A percentile compares a stretch with the other conserved stretches of the same genome.
phyloP scores from a whole-genome alignment of 164 flowering plant genomes.

The Santalum album region DNA sequence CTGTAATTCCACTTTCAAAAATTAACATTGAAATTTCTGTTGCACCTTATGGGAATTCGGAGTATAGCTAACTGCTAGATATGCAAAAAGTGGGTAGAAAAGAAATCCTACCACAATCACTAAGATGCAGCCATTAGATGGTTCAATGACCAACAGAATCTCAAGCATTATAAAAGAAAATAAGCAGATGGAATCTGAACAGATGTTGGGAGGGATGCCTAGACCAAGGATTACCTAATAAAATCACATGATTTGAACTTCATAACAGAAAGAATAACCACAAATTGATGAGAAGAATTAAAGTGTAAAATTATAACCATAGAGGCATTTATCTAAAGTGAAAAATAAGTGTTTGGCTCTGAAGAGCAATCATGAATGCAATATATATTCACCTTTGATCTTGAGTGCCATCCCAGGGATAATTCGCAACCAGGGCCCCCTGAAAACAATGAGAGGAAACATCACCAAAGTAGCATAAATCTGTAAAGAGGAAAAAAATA shows the following conservation, averaged over 20 bases:
- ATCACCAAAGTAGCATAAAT: not conserved
- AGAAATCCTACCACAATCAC: too few species aligned
- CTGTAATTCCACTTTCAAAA: too few species aligned
- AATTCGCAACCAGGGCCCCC: conserved; percentile 99
- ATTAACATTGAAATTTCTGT: too few species aligned
- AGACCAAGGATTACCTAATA: not conserved
- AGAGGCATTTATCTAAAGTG: not conserved
- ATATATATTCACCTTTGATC: conserved; percentile 43
- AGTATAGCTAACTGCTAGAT: too few species aligned
- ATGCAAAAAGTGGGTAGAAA: too few species aligned
- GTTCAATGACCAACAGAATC: too few species aligned
- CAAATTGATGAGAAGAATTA: not conserved
- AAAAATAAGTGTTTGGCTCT: not conserved
- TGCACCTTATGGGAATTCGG: too few species aligned
- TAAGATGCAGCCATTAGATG: too few species aligned
- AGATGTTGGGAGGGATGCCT: not conserved
- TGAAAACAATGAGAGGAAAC: conserved; percentile 20
- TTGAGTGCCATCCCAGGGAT: conserved; percentile 95
- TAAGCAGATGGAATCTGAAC: not conserved
- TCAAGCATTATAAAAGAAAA: not conserved
- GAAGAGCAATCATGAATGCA: not conserved
- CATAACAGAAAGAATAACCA: not conserved
- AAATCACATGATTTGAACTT: not conserved
- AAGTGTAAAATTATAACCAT: not conserved
- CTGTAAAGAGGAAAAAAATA: too few species aligned